Base-by-base conservation (phyloP, 345 rosid species). In the Rubroshorea leprosula region DNA sequence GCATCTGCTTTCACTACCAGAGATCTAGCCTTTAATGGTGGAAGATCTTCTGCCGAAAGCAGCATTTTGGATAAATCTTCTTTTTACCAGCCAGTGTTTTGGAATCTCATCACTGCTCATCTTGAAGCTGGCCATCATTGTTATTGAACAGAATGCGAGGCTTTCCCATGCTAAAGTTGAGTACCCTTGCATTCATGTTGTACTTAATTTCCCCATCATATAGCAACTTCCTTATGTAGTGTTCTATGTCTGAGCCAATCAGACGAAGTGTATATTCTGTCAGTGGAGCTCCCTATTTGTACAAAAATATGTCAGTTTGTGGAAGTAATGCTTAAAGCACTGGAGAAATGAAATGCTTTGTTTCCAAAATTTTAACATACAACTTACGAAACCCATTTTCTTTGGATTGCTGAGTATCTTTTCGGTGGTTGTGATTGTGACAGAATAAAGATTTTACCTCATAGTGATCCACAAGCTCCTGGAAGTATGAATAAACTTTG, bases 401-500 rank as follows among this genome's bases (percentile, higher is more conserved):
- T n/a, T n/a, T n/a, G n/a, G n/a, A n/a, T n/a, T n/a, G n/a, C n/a
- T n/a, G n/a, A n/a, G n/a, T n/a, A n/a, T n/a, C n/a, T n/a, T n/a
- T n/a, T n/a, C n/a, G n/a, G n/a, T n/a, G n/a, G n/a, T n/a, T n/a
- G n/a, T n/a, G n/a, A n/a, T n/a, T n/a, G n/a, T n/a, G n/a, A n/a
- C n/a, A n/a, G n/a, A 35, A 35, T 8, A 35, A 35, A 10, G 12
- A 35, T 27, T 27, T 44, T 74, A 74, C 97, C 96, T 92, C 96
- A 20, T 92, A 92, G 78, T 92, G 95, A 74, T 92, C 96, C 11
- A 92, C 96, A 18, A 88, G 98, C 72, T 88, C 98, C 70, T 92
- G 98, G 66, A 92, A 92, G 64, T 76, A 83, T 23, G 78, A 70
- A 52, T 80, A 92, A 20, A 88, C 95, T 76, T 71, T 83, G 56